Evolutionary conservation across 345 rosid species (phyloP).

Genomic region (Clausena lansium): DNA sequence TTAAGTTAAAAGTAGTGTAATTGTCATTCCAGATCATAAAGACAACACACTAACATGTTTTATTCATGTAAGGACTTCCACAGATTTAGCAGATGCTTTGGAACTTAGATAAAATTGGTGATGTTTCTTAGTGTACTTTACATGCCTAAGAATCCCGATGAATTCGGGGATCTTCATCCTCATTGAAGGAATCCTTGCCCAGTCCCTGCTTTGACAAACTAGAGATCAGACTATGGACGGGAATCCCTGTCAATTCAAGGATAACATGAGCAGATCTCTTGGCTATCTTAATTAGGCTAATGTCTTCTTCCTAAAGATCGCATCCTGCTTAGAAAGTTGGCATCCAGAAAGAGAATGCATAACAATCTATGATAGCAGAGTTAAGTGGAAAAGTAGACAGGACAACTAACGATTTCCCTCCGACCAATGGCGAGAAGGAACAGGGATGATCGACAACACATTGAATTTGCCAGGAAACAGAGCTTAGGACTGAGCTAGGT

Average conservation of each 20-base stretch:
- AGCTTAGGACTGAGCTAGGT: not conserved
- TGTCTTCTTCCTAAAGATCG: not conserved
- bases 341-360: not conserved
- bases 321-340: not conserved
- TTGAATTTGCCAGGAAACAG: not conserved
- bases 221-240: not conserved
- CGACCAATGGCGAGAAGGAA: not conserved
- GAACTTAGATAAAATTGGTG: not conserved
- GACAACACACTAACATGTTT: not conserved
- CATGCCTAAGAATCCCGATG: not conserved
- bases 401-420: not conserved
- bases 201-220: not conserved
- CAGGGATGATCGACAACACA: not conserved
- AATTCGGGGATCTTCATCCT: not conserved
- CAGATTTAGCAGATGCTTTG: not conserved
- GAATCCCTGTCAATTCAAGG: not conserved
- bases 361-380: not conserved
- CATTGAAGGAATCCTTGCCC: not conserved
- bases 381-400: not conserved
- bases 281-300: not conserved
- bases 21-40: not conserved
- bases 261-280: not conserved
- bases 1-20: not conserved
- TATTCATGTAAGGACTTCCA: not conserved
- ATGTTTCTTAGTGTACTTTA: not conserved